Evolutionary conservation across 2,329 filamentous ascomycete genomes (phyloP).

Genomic region (Diaporthe sp.): DNA sequence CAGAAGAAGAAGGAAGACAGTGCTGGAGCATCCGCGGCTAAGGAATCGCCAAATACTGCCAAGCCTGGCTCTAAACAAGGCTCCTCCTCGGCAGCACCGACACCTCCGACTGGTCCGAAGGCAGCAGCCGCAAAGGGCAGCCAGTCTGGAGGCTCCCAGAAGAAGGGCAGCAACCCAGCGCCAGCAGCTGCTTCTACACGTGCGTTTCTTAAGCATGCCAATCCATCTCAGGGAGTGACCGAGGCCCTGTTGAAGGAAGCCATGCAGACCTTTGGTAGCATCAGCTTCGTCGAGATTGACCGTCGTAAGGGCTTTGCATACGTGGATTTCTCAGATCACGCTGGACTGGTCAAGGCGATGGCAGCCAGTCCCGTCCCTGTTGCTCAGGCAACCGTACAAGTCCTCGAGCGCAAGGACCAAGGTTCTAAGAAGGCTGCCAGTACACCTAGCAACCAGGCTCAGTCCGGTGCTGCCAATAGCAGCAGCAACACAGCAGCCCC

Average conservation of each 20-base stretch:
- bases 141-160: slow-evolving; percentile 44
- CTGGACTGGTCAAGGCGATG: slow-evolving; percentile 82
- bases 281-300: slow-evolving; percentile 90
- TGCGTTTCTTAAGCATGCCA: slow-evolving; percentile 86
- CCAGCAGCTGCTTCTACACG: slow-evolving; percentile 68
- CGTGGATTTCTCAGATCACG: slow-evolving; percentile 85
- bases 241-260: slow-evolving; percentile 83
- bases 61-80: slow-evolving; percentile 45
- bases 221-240: slow-evolving; percentile 91
- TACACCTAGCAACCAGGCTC: slow-evolving; percentile 12
- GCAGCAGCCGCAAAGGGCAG: slow-evolving; percentile 41
- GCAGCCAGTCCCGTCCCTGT: slow-evolving; percentile 85
- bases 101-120: slow-evolving; percentile 47
- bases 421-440: slow-evolving; percentile 48
- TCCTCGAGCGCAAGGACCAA: slow-evolving; percentile 84
- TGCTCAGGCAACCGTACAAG: slow-evolving; percentile 87
- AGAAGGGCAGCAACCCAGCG: slow-evolving; percentile 50
- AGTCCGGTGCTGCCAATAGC: slow-evolving; percentile 3
- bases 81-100: slow-evolving; percentile 44
- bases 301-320: slow-evolving; percentile 96
- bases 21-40: slow-evolving; percentile 43
- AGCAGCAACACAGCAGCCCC: background rate
- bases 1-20: slow-evolving; percentile 56
- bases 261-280: slow-evolving; percentile 79
- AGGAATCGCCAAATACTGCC: slow-evolving; percentile 43